Evolutionary conservation across 164 flowering plant genomes (phyloP), one percentile per base, ranked within the genome.

Genomic region (Hamamelis virginiana): DNA sequence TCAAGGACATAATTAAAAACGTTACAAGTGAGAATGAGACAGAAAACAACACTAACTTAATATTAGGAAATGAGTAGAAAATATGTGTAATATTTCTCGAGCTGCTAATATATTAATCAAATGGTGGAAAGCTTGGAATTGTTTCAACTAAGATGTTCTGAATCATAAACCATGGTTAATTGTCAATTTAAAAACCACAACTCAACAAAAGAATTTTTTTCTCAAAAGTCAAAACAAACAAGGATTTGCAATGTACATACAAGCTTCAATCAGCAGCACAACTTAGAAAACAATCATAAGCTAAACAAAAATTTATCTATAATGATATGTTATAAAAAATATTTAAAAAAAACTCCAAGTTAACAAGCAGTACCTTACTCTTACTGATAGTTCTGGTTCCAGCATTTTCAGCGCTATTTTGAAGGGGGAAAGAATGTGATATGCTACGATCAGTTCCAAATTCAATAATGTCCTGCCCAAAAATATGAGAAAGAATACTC

Each of bases 401-500:
- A 66, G 70, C 55, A 72, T 66, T 66, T 33, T 79, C 88, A 41
- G 73, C 19, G 69, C 70, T 58, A 57, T 71, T 57, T 48, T 57
- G 76, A 51, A 76, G 66, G 19, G 68, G n/a, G 4, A 55, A 53
- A 1, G 77, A 62, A 65, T 59, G 67, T 15, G 84, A 51, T 45
- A 62, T 22, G 48, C 63, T 58, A 26, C 13, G 62, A 66, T 86
- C 85, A 55, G 50, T 25, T 10, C 71, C 75, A 70, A 64, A 61
- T 25, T 84, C 86, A 64, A 67, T 26, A 33, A 33, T 22, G 21
- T 82, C 84, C 65, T 64, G 68, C 21, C 84, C 90, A 80, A 89
- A 90, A 50, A 92, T 64, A 66, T 84, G 86, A 69, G 76, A 76
- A 77, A 93, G 94, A 69, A 91, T 89, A 56, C 70, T 78, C 38